Percentiles rank a stretch among this genome's conserved stretches.
These are phyloP conservation scores for Fraxinus velutina DNA, from an alignment of 305 asterid species.

Conservation along the genomic window DNA sequence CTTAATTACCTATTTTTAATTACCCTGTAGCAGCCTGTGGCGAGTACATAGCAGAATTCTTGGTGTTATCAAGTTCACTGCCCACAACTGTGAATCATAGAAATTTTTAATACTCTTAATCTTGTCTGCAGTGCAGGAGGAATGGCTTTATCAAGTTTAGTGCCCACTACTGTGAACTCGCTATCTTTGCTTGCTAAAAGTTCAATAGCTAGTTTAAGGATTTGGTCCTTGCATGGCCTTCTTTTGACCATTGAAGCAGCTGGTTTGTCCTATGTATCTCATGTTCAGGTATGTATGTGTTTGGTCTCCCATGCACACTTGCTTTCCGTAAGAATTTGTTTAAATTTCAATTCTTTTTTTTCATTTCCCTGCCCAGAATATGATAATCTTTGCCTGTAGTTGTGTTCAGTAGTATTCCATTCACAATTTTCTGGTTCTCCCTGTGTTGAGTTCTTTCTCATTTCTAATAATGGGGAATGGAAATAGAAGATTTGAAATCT, in stretches of 20 bases:
- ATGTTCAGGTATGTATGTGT: slow-evolving; percentile 77
- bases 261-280: slow-evolving; percentile 90
- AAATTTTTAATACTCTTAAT: slow-evolving; percentile 32
- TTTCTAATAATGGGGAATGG: neutral
- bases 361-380: slow-evolving; percentile 16
- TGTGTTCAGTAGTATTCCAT: slow-evolving; percentile 17
- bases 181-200: slow-evolving; percentile 80
- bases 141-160: slow-evolving; percentile 97
- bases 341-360: neutral
- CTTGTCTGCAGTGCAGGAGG: slow-evolving; percentile 95
- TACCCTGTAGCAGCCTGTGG: neutral
- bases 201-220: slow-evolving; percentile 65
- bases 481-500: neutral
- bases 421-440: neutral
- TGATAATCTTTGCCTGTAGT: slow-evolving; percentile 10
- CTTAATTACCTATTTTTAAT: neutral
- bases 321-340: neutral
- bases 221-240: slow-evolving; percentile 99
- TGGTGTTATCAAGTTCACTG: neutral
- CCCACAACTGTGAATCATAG: slow-evolving; percentile 15
- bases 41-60: neutral
- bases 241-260: slow-evolving; percentile 98
- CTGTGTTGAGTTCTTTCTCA: neutral
- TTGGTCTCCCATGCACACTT: slow-evolving; percentile 3
- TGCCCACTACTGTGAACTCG: slow-evolving; percentile 85